Evolutionary conservation across 371 early-diverging fungal genomes (phyloP).

Genomic region (Circinella umbellata): DNA sequence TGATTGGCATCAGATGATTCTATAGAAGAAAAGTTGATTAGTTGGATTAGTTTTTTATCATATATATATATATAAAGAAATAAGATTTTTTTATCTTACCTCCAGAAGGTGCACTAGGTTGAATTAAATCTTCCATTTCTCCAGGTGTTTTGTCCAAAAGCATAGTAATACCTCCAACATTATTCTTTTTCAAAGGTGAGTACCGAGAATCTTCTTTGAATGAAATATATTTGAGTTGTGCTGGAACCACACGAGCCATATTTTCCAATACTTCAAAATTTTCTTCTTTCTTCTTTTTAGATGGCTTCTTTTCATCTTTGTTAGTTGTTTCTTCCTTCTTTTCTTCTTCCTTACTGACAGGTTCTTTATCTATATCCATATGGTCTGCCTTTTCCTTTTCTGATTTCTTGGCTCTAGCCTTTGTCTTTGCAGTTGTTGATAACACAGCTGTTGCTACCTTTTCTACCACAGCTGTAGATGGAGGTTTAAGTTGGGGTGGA

Average conservation of each 20-base stretch:
- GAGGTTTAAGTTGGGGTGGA: constrained; percentile 82
- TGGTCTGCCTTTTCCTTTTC: constrained; percentile 71
- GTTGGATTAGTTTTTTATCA: background rate
- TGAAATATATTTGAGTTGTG: constrained; percentile 83
- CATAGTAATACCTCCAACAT: constrained; percentile 81
- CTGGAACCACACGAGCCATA: constrained; percentile 88
- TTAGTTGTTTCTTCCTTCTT: constrained; percentile 44
- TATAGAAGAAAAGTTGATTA: constrained; percentile 5
- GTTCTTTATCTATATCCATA: constrained; percentile 54
- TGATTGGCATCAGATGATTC: constrained; percentile 41
- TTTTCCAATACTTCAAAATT: constrained; percentile 80
- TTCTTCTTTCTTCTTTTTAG: constrained; percentile 73
- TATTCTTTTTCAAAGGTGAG: constrained; percentile 82
- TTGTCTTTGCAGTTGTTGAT: constrained; percentile 94
- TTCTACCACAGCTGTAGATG: constrained; percentile 65
- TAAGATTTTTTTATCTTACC: constrained; percentile 32
- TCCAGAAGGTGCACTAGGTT: constrained; percentile 56
- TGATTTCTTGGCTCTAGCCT: constrained; percentile 86
- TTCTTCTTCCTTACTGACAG: constrained; percentile 43
- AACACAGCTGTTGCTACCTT: constrained; percentile 93
- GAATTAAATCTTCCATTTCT: constrained; percentile 66
- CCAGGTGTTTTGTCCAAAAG: constrained; percentile 67
- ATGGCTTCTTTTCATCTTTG: constrained; percentile 41
- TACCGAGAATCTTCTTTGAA: constrained; percentile 89
- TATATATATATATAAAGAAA: background rate